Percentiles rank a stretch among this genome's conserved stretches.
Conservation (phyloP, 2,329 filamentous ascomycete genomes). For the Tolypocladium album region DNA sequence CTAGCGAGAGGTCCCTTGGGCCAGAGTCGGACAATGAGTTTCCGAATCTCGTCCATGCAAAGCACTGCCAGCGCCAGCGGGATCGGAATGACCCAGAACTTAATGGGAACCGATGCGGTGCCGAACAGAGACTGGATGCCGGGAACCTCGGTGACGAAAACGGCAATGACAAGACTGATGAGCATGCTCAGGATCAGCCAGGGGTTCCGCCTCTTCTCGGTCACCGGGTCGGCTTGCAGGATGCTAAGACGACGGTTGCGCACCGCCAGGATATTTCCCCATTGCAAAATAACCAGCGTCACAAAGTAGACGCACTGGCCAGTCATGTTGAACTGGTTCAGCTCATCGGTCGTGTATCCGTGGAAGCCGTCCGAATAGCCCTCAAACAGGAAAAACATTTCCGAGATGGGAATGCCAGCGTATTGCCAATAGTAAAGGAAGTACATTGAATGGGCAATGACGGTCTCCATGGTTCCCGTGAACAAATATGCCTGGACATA, state of each 20-base stretch:
- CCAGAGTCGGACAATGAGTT: slow-evolving; percentile 33
- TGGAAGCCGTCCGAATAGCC: slow-evolving; percentile 35
- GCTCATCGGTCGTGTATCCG: slow-evolving; percentile 33
- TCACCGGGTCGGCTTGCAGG: slow-evolving; percentile 38
- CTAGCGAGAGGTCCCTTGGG: slow-evolving; percentile 33
- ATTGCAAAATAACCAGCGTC: slow-evolving; percentile 40
- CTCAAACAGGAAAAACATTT: slow-evolving; percentile 40
- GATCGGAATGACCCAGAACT: slow-evolving; percentile 41
- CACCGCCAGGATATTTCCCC: slow-evolving; percentile 40
- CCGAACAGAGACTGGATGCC: slow-evolving; percentile 36
- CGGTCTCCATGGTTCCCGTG: slow-evolving; percentile 38
- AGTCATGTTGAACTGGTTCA: slow-evolving; percentile 35
- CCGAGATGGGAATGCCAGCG: slow-evolving; percentile 33
- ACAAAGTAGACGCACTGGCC: slow-evolving; percentile 45
- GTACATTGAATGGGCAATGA: slow-evolving; percentile 40
- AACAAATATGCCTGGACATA: slow-evolving; percentile 42
- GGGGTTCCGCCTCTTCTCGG: slow-evolving; percentile 34
- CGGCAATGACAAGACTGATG: slow-evolving; percentile 36
- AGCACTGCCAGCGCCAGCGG: slow-evolving; percentile 39
- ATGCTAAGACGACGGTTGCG: slow-evolving; percentile 41
- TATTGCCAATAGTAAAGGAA: slow-evolving; percentile 40
- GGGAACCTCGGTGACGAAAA: slow-evolving; percentile 42
- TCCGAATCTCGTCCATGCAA: slow-evolving; percentile 40
- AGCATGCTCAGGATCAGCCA: slow-evolving; percentile 35
- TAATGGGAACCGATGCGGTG: slow-evolving; percentile 37